A percentile compares a stretch with the other conserved stretches of the same genome.
These are phyloP conservation scores for Russula sp. DNA, from an alignment of 768 basidiomycete genomes.

Conservation along the genomic window DNA sequence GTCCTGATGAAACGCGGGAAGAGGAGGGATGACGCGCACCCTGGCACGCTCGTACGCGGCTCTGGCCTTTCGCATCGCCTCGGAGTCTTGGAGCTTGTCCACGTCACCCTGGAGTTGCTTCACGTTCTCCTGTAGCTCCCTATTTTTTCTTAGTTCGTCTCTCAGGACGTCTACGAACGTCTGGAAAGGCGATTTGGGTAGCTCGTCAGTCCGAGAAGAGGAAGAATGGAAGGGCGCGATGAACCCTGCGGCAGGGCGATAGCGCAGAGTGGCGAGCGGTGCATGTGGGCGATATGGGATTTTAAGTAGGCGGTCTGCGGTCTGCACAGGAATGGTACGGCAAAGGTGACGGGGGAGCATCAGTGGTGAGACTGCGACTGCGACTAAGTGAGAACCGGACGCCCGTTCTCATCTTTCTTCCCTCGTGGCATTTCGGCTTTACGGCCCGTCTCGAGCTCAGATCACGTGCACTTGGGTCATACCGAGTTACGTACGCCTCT, in stretches of 20 bases:
- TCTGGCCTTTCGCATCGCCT: constrained; percentile 86
- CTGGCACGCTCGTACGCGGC: constrained; percentile 92
- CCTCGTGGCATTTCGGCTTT: neutral
- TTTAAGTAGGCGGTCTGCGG: constrained; percentile 25
- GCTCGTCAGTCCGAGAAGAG: constrained; percentile 49
- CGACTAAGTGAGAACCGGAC: too few relatives aligned
- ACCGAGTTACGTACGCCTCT: too few relatives aligned
- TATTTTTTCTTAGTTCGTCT: constrained; percentile 89
- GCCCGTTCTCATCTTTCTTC: too few relatives aligned
- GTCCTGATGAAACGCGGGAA: neutral
- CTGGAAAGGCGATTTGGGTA: constrained; percentile 88
- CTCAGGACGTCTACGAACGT: constrained; percentile 92
- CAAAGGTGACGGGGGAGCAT: constrained; percentile 40
- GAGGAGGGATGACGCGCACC: constrained; percentile 41
- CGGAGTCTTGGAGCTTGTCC: constrained; percentile 93
- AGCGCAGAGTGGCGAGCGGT: constrained; percentile 28
- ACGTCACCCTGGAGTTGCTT: constrained; percentile 98
- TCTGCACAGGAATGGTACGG: constrained; percentile 30
- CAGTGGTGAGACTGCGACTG: neutral
- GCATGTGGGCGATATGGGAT: constrained; percentile 18
- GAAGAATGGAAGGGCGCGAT: constrained; percentile 53
- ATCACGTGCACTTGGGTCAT: neutral
- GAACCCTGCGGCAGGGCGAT: constrained; percentile 20
- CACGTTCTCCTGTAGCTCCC: constrained; percentile 93
- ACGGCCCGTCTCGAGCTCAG: neutral